phyloP scores from a whole-genome alignment of 148 eudicot genomes.

The Amaranthus hypochondriacus region DNA sequence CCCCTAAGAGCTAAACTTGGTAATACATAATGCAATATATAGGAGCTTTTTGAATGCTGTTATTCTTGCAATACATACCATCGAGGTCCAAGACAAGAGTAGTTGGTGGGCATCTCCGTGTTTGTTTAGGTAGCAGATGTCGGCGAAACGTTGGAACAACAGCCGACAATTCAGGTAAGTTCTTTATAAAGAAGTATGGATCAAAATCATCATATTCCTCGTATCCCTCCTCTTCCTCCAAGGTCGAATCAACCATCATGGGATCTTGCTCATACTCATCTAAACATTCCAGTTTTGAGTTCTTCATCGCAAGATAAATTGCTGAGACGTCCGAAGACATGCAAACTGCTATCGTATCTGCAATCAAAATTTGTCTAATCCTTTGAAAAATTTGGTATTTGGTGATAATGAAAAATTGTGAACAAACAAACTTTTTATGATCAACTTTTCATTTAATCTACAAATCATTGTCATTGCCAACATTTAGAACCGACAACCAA shows the following conservation, averaged over 20 bases:
- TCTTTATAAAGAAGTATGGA: conserved; percentile 83
- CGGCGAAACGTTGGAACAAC: conserved; percentile 82
- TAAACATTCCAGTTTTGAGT: conserved; percentile 72
- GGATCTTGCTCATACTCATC: conserved; percentile 71
- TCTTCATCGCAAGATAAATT: conserved; percentile 69
- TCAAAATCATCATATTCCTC: conserved; percentile 90
- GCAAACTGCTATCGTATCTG: conserved; percentile 45
- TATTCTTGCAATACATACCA: conserved; percentile 34
- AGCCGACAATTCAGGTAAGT: conserved; percentile 73
- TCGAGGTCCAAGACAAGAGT: conserved; percentile 92
- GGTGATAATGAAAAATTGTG: too few relatives aligned
- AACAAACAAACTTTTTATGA: too few relatives aligned
- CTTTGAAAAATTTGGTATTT: too few relatives aligned
- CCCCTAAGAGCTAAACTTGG: too few relatives aligned
- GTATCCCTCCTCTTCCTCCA: conserved; percentile 67
- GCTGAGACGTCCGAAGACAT: conserved; percentile 69
- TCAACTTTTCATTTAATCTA: too few relatives aligned
- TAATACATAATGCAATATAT: too few relatives aligned
- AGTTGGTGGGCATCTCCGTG: conserved; percentile 87
- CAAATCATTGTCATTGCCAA: too few relatives aligned
- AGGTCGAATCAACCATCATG: conserved; percentile 48
- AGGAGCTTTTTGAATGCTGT: too few relatives aligned
- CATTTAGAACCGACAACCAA: neutral
- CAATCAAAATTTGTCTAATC: conserved; percentile 21
- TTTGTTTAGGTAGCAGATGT: conserved; percentile 75